phyloP scores from a whole-genome alignment of 2,329 filamentous ascomycete species.

The Malbranchea cinnamomea region DNA sequence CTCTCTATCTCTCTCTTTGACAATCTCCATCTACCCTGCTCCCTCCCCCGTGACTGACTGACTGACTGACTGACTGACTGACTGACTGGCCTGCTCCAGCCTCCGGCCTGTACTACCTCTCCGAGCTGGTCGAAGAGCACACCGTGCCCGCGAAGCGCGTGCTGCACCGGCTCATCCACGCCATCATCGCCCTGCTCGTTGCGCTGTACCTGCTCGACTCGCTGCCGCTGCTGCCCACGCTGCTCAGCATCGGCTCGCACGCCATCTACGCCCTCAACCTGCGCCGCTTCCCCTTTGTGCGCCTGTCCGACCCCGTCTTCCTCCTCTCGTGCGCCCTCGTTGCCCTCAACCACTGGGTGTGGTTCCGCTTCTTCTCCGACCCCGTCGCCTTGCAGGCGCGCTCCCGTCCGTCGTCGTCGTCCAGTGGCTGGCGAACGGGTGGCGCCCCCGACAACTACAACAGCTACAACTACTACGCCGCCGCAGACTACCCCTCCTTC shows the following conservation, averaged over 20 bases:
- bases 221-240: constrained; percentile 63
- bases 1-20: constrained; percentile 2
- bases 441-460: too few species aligned
- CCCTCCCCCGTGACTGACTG: too few species aligned
- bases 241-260: constrained; percentile 67
- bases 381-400: constrained; percentile 34
- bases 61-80: too few species aligned
- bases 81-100: constrained; percentile 48
- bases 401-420: constrained; percentile 23
- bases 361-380: constrained; percentile 83
- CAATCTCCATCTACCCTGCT: not conserved
- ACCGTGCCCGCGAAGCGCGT: constrained; percentile 82
- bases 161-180: constrained; percentile 74
- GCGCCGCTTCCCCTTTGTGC: constrained; percentile 59
- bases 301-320: constrained; percentile 76
- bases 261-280: constrained; percentile 81
- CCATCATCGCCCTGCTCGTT: constrained; percentile 57
- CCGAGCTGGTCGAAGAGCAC: constrained; percentile 94
- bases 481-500: constrained; percentile 53
- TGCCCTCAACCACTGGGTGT: constrained; percentile 79
- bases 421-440: constrained; percentile 13
- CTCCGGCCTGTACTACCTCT: constrained; percentile 96
- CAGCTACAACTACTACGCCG: constrained; percentile 26
- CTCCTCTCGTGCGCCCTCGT: constrained; percentile 72
- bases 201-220: constrained; percentile 66